Conservation (phyloP, 176 grass and related monocot species). For the Leersia perrieri region DNA sequence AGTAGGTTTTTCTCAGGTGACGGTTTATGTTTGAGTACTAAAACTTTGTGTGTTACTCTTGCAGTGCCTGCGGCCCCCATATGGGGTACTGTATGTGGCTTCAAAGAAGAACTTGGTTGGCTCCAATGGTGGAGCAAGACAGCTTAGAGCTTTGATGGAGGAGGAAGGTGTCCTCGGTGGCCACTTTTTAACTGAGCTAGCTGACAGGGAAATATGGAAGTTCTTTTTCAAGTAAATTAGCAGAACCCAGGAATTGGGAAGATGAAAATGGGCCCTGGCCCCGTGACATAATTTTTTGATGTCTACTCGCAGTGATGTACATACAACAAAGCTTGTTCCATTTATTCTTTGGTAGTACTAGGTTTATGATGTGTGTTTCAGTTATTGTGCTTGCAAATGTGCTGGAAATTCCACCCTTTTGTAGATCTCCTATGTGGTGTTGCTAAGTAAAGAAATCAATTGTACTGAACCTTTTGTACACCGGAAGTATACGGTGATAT, state of each 20-base stretch:
- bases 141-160: constrained; percentile 72
- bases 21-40: background rate
- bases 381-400: constrained; percentile 25
- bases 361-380: constrained; percentile 13
- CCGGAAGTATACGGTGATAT: constrained; percentile 14
- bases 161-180: constrained; percentile 75
- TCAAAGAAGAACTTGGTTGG: constrained; percentile 85
- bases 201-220: constrained; percentile 84
- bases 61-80: constrained; percentile 85
- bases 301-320: constrained; percentile 34
- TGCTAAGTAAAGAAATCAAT: constrained; percentile 20
- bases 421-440: constrained; percentile 1
- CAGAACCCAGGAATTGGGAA: background rate
- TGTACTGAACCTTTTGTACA: constrained; percentile 15
- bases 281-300: constrained; percentile 19
- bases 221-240: constrained; percentile 82
- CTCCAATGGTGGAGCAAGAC: constrained; percentile 57
- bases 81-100: constrained; percentile 72
- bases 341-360: constrained; percentile 60
- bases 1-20: background rate
- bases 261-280: constrained; percentile 25
- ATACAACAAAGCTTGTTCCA: constrained; percentile 40
- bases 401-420: constrained; percentile 1
- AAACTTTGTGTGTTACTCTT: constrained; percentile 18
- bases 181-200: constrained; percentile 59